Evolutionary conservation across 345 rosid genomes (phyloP).

Genomic region (Hibiscus mutabilis): DNA sequence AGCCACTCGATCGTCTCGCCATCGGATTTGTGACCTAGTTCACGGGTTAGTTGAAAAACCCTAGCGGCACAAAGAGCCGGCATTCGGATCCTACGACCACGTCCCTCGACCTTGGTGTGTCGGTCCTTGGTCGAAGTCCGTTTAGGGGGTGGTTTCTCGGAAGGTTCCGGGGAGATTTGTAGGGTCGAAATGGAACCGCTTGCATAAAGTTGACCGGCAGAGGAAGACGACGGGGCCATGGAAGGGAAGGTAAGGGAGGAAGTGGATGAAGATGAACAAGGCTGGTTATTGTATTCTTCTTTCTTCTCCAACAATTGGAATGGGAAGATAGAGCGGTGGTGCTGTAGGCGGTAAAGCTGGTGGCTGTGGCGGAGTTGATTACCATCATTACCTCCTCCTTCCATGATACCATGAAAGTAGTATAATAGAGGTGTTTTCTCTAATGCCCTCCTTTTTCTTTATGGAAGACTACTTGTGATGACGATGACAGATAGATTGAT

Average conservation of each 20-base stretch:
- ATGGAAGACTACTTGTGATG: neutral
- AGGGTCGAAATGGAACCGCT: slow-evolving; percentile 31
- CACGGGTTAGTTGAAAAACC: slow-evolving; percentile 89
- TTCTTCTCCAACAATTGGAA: slow-evolving; percentile 83
- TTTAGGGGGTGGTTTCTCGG: slow-evolving; percentile 72
- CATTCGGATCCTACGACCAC: slow-evolving; percentile 96
- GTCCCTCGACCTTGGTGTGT: slow-evolving; percentile 93
- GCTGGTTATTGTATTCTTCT: slow-evolving; percentile 49
- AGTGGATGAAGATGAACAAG: slow-evolving; percentile 54
- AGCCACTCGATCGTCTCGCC: slow-evolving; percentile 98
- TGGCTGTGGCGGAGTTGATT: slow-evolving; percentile 39
- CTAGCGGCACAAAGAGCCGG: slow-evolving; percentile 99
- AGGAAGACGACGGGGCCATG: slow-evolving; percentile 37
- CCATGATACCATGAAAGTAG: slow-evolving; percentile 58
- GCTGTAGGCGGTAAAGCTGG: slow-evolving; percentile 19
- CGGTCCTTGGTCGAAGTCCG: slow-evolving; percentile 88
- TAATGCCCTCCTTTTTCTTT: neutral
- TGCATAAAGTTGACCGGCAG: slow-evolving; percentile 34
- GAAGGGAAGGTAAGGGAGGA: slow-evolving; percentile 60
- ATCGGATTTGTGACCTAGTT: slow-evolving; percentile 88
- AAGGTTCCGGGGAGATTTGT: slow-evolving; percentile 27
- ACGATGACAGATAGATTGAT: slow-evolving; percentile 11
- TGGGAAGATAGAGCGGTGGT: slow-evolving; percentile 58
- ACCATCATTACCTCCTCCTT: slow-evolving; percentile 56
- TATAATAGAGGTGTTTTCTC: neutral